Conservation (phyloP, 78 protist genomes). For the Emiliania huxleyi region DNA sequence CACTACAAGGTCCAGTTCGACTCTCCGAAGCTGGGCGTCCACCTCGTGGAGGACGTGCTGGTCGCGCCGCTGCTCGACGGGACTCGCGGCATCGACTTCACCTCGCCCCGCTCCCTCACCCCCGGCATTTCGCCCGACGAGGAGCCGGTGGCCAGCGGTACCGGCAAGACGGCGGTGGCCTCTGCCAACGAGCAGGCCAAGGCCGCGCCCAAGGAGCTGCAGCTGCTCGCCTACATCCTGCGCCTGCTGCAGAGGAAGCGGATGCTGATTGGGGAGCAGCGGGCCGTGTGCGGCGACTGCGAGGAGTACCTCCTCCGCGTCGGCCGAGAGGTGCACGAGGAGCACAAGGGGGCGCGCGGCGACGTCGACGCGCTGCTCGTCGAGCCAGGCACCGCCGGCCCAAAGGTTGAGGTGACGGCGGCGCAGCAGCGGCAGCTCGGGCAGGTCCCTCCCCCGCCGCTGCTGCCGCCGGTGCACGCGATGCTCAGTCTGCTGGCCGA, state of each 20-base stretch:
- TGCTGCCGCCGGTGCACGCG: neutral
- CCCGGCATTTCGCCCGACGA: neutral
- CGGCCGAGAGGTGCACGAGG: neutral
- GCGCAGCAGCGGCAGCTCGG: slow-evolving; percentile 26
- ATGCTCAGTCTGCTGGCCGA: neutral
- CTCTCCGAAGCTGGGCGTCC: neutral
- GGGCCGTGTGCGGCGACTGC: neutral
- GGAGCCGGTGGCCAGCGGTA: neutral
- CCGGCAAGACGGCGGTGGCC: neutral
- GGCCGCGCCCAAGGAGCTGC: neutral
- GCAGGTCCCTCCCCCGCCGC: neutral
- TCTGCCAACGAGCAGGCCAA: neutral
- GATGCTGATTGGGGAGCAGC: neutral
- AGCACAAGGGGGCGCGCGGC: neutral
- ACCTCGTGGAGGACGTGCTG: neutral
- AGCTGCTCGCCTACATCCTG: neutral
- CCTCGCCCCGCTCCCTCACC: neutral
- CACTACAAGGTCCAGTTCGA: neutral
- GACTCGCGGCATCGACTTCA: neutral
- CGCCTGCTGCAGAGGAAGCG: neutral
- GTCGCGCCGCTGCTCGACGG: neutral
- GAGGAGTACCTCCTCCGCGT: neutral
- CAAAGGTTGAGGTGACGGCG: neutral
- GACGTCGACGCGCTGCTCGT: neutral
- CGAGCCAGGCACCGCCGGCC: no score